Conservation (phyloP, 2,329 filamentous ascomycete genomes). For the Claviceps monticola region DNA sequence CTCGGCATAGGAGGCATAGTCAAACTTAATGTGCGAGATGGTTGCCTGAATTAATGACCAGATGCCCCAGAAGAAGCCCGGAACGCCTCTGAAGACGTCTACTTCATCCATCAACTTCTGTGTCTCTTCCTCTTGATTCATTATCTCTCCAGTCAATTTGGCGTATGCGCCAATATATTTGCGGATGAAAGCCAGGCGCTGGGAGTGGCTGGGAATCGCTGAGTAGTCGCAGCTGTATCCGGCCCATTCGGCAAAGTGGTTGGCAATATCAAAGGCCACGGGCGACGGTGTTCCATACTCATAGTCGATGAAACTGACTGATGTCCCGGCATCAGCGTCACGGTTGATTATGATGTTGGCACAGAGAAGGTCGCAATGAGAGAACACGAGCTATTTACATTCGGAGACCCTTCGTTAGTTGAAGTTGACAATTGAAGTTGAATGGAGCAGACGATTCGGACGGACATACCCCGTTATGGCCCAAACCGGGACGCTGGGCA, state of each 20-base stretch:
- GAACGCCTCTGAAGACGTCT: constrained; percentile 74
- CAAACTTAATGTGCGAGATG: constrained; percentile 92
- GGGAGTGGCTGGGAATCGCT: constrained; percentile 62
- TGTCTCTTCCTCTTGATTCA: constrained; percentile 47
- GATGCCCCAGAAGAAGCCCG: constrained; percentile 84
- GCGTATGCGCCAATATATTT: constrained; percentile 73
- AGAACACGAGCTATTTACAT: constrained; percentile 60
- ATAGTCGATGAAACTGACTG: constrained; percentile 82
- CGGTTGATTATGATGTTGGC: constrained; percentile 82
- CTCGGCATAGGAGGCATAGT: constrained; percentile 88
- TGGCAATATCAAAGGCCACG: constrained; percentile 89
- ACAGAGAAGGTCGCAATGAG: constrained; percentile 89
- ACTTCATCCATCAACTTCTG: constrained; percentile 65
- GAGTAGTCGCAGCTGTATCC: constrained; percentile 90
- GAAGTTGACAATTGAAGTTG: background rate
- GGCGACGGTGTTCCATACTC: constrained; percentile 93
- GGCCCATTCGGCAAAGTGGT: constrained; percentile 97
- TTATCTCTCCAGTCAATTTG: constrained; percentile 27
- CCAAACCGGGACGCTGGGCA: constrained; percentile 63
- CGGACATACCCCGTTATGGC: constrained; percentile 53
- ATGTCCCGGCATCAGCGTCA: constrained; percentile 19
- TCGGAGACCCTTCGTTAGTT: constrained; percentile 5
- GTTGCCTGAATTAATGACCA: constrained; percentile 92
- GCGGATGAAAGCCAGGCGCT: constrained; percentile 66
- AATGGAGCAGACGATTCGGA: background rate